These are phyloP conservation scores for Pyrenophora seminiperda DNA, from an alignment of 2,329 filamentous ascomycete species.

Conservation along the genomic window DNA sequence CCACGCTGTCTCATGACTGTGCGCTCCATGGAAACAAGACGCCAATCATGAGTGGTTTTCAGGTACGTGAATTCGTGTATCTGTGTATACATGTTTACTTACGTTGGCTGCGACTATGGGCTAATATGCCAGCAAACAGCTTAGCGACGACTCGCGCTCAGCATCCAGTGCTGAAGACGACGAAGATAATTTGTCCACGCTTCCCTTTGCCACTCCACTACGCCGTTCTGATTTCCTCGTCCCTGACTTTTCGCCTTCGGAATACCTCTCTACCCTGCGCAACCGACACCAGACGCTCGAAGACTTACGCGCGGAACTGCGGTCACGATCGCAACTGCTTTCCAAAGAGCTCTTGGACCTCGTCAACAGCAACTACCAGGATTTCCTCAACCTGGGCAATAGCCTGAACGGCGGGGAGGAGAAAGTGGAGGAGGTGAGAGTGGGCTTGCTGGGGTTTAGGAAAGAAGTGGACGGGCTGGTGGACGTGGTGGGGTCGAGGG, in stretches of 20 bases:
- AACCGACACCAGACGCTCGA: slow-evolving; percentile 95
- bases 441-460: slow-evolving; percentile 83
- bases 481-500: slow-evolving; percentile 66
- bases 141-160: slow-evolving; percentile 22
- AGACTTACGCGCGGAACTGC: slow-evolving; percentile 84
- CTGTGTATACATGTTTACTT: too few relatives aligned
- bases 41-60: slow-evolving; percentile 56
- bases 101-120: neutral
- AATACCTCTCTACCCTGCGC: slow-evolving; percentile 80
- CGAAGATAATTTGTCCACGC: slow-evolving; percentile 62
- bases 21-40: slow-evolving; percentile 14
- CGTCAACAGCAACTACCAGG: slow-evolving; percentile 92
- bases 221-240: slow-evolving; percentile 81
- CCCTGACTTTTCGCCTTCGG: slow-evolving; percentile 74
- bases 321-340: slow-evolving; percentile 77
- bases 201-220: slow-evolving; percentile 88
- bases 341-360: slow-evolving; percentile 88
- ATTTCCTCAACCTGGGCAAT: slow-evolving; percentile 82
- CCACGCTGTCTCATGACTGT: slow-evolving; percentile 2
- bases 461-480: slow-evolving; percentile 79
- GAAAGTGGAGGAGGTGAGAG: slow-evolving; percentile 84
- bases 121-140: slow-evolving; percentile 2
- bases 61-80: too few relatives aligned
- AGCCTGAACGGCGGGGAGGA: slow-evolving; percentile 88
- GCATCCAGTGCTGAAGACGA: slow-evolving; percentile 52